Conservation (phyloP, 2,329 filamentous ascomycete species). For the Exutisphaerella laricina region DNA sequence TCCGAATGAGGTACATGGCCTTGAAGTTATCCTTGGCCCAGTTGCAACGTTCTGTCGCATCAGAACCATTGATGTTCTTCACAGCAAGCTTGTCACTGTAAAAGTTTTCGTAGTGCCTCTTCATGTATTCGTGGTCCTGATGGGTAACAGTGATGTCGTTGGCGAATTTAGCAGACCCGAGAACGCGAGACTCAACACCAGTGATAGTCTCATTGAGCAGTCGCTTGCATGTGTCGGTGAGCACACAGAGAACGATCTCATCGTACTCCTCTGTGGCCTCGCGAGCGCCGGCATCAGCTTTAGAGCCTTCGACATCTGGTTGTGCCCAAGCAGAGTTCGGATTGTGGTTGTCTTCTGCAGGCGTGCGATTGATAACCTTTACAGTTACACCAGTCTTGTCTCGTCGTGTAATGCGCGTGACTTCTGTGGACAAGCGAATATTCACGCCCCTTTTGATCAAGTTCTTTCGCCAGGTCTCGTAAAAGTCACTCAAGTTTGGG, state of each 20-base stretch:
- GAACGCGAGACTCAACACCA: constrained; percentile 59
- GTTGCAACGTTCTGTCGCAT: constrained; percentile 41
- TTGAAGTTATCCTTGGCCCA: constrained; percentile 49
- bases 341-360: constrained; percentile 40
- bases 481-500: constrained; percentile 57
- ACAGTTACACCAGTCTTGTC: constrained; percentile 50
- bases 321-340: constrained; percentile 42
- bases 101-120: constrained; percentile 60
- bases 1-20: constrained; percentile 62
- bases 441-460: constrained; percentile 51
- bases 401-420: constrained; percentile 49
- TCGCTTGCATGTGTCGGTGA: constrained; percentile 52
- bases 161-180: constrained; percentile 64
- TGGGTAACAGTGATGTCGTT: constrained; percentile 69
- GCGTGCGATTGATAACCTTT: constrained; percentile 40
- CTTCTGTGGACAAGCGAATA: constrained; percentile 52
- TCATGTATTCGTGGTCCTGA: constrained; percentile 59
- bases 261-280: constrained; percentile 53
- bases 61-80: constrained; percentile 35
- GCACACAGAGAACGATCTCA: constrained; percentile 60
- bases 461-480: constrained; percentile 54
- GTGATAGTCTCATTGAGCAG: constrained; percentile 54
- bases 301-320: constrained; percentile 31
- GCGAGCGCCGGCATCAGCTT: constrained; percentile 38
- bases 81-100: constrained; percentile 49